Evolutionary conservation across 139 green algal species (phyloP).

Genomic region (Volvox reticuliferus): DNA sequence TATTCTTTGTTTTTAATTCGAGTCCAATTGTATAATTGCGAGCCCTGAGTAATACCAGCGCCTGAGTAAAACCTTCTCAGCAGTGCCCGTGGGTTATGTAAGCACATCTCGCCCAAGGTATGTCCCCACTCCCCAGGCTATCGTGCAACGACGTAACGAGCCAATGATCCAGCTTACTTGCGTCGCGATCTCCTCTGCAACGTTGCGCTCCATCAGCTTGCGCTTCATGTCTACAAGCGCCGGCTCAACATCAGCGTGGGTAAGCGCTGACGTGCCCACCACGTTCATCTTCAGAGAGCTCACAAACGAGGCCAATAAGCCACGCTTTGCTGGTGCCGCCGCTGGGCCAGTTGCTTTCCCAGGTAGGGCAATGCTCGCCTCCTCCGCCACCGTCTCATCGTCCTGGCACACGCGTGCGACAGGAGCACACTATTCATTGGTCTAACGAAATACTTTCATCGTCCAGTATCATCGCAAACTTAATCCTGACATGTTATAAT

Average conservation of each 20-base stretch:
- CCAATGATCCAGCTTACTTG: conserved; percentile 12
- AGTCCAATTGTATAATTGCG: too few relatives aligned
- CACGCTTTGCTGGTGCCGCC: conserved; percentile 37
- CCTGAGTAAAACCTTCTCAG: too few relatives aligned
- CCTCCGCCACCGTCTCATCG: conserved; percentile 37
- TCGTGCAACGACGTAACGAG: too few relatives aligned
- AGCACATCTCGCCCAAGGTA: too few relatives aligned
- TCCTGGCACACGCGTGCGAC: not conserved
- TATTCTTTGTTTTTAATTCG: too few relatives aligned
- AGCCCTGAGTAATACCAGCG: too few relatives aligned
- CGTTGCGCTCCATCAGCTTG: conserved; percentile 98
- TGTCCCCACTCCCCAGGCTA: too few relatives aligned
- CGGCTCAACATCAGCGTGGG: conserved; percentile 84
- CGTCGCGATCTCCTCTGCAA: conserved; percentile 95
- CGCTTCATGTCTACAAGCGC: conserved; percentile 91
- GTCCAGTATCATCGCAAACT: too few relatives aligned
- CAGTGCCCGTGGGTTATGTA: too few relatives aligned
- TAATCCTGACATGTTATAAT: too few relatives aligned
- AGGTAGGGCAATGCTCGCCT: not conserved
- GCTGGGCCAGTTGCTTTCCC: conserved; percentile 6
- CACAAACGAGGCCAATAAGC: conserved; percentile 86
- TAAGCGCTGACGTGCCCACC: conserved; percentile 85
- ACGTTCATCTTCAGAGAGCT: conserved; percentile 79
- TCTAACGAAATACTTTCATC: too few relatives aligned
- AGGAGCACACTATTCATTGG: too few relatives aligned